A percentile compares a stretch with the other conserved stretches of the same genome.
phyloP scores from a whole-genome alignment of 768 basidiomycete species.

The Trametes villosa region DNA sequence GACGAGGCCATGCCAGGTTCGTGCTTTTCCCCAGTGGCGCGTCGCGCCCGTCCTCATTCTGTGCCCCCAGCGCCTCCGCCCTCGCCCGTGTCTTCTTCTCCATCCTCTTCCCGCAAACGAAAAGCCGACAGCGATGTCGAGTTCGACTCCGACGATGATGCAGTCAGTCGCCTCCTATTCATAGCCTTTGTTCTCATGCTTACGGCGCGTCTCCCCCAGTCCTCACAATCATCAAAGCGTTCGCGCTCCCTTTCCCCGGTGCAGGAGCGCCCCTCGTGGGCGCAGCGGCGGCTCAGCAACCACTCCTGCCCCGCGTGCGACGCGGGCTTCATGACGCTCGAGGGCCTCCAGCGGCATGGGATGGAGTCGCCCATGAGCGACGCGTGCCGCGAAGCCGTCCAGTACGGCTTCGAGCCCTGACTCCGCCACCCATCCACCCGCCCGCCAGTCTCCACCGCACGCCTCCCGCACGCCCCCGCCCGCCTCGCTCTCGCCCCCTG shows the following conservation, averaged over 20 bases:
- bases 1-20: conserved; percentile 46
- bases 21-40: conserved; percentile 26
- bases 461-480: not conserved
- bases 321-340: conserved; percentile 60
- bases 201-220: conserved; percentile 38
- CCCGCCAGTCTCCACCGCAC: not conserved
- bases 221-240: conserved; percentile 60
- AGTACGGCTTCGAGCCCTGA: conserved; percentile 68
- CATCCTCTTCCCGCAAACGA: conserved; percentile 49
- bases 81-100: conserved; percentile 26
- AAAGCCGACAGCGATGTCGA: conserved; percentile 46
- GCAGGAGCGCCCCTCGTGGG: conserved; percentile 24
- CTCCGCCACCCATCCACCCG: conserved; percentile 4
- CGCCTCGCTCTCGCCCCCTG: conserved; percentile 5
- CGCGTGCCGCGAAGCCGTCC: conserved; percentile 74
- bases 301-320: conserved; percentile 81
- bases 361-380: conserved; percentile 56
- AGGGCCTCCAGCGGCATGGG: conserved; percentile 66
- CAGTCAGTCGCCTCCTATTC: conserved; percentile 35
- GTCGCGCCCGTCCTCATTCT: conserved; percentile 1
- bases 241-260: conserved; percentile 46
- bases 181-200: not conserved
- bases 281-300: conserved; percentile 47
- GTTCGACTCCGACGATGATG: conserved; percentile 42
- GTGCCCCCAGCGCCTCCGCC: conserved; percentile 13